Evolutionary conservation across 805 yeast genomes (phyloP), one percentile per base, ranked within the genome.

Genomic region (Cyberlindnera suaveolens): DNA sequence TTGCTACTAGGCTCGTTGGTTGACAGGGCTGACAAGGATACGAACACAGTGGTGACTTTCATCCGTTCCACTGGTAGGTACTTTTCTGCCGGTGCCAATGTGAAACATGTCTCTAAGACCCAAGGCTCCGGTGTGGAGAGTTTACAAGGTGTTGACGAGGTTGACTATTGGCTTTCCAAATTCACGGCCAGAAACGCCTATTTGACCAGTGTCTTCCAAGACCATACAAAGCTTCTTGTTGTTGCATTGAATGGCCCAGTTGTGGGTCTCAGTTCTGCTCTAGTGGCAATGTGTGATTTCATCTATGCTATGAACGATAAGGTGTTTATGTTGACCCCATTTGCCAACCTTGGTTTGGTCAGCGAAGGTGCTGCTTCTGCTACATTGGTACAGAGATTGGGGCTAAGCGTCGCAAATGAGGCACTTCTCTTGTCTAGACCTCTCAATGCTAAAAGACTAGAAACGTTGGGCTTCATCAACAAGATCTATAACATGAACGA

Each of bases 221-320:
- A 78, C 54, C 96, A 88, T 63, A 64, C 72, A 9, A 88, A 88
- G 59, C 69, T 86, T 8, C 65, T 88, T 31, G 80, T 80, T 23
- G 77, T 78, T 36, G 90, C 88, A 4, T 68, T 88, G 44, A 88
- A 88, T 58, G 96, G 96, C 0, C 96, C 96, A 0, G 95, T 79
- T 5, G 74, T 88, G 45, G 96, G 96, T 0, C 71, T 88, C 45
- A 68, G 80, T 29, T 78, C 90, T 3, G 88, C 89, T 0, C 61
- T 88, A 41, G 80, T 86, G 11, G 75, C 82, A n/a, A 65, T 84
- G 42, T 78, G 85, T 62, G 96, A 88, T 63, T 70, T 88, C 46
- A 71, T 88, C 9, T 87, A 85, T 57, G 81, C 82, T 13, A 75
- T 72, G 51, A 77, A 80, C 53, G 75, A 71, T 37, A 67, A 72